These are phyloP conservation scores for Posidonia oceanica DNA, from an alignment of 116 monocot species.

Conservation along the genomic window DNA sequence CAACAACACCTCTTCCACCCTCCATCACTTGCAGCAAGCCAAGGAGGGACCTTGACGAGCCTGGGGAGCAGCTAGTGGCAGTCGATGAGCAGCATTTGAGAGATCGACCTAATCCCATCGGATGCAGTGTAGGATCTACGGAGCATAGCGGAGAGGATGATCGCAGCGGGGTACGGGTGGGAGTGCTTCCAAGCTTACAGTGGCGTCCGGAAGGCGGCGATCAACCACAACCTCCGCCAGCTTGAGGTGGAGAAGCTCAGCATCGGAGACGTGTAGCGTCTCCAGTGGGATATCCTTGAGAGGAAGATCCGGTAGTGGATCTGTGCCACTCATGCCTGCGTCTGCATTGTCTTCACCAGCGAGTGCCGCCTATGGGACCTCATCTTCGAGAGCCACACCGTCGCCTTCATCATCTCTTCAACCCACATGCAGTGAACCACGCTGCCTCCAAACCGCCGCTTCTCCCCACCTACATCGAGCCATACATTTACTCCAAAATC, in stretches of 20 bases:
- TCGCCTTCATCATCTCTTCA: too few relatives aligned
- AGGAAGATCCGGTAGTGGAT: constrained; percentile 61
- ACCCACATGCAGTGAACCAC: too few relatives aligned
- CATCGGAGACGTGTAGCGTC: too few relatives aligned
- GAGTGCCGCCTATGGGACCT: constrained; percentile 48
- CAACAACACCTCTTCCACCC: too few relatives aligned
- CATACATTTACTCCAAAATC: too few relatives aligned
- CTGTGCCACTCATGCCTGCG: constrained; percentile 32
- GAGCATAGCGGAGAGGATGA: constrained; percentile 52
- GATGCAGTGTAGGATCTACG: constrained; percentile 43
- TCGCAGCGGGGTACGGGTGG: constrained; percentile 34
- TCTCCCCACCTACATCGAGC: too few relatives aligned
- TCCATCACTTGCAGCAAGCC: too few relatives aligned
- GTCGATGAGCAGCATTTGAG: constrained; percentile 34
- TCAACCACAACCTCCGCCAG: constrained; percentile 35
- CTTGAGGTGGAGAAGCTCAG: too few relatives aligned
- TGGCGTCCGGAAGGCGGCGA: too few relatives aligned
- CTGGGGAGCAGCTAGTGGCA: constrained; percentile 9
- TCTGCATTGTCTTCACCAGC: constrained; percentile 55
- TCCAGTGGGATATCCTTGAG: too few relatives aligned
- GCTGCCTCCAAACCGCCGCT: too few relatives aligned
- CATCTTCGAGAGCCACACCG: constrained; percentile 25
- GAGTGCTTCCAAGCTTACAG: constrained; percentile 59
- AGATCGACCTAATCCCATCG: constrained; percentile 44
- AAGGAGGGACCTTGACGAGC: too few relatives aligned